Percentiles rank a stretch among this genome's conserved stretches.
Evolutionary conservation across 2,329 filamentous ascomycete species (phyloP).

Genomic region (Penicillium sclerotigenum): DNA sequence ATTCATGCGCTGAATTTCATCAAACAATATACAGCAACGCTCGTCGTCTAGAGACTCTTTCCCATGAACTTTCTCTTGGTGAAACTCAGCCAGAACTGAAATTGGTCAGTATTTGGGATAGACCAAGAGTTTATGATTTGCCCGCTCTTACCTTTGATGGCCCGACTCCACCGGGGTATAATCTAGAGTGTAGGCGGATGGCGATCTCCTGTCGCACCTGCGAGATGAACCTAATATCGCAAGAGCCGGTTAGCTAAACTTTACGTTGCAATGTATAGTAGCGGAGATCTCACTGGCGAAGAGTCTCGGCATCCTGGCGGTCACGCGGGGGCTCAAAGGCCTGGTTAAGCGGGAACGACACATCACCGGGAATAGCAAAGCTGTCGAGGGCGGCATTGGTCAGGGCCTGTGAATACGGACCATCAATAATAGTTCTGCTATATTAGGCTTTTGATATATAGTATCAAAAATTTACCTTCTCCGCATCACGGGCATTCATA

Average conservation of each 20-base stretch:
- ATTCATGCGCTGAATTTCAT: slow-evolving; percentile 28
- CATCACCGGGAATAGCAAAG: slow-evolving; percentile 92
- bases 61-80: slow-evolving; percentile 99
- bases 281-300: slow-evolving; percentile 67
- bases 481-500: slow-evolving; percentile 63
- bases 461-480: slow-evolving; percentile 52
- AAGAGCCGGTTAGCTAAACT: slow-evolving; percentile 1
- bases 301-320: slow-evolving; percentile 81
- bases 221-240: slow-evolving; percentile 55
- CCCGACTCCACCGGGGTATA: slow-evolving; percentile 73
- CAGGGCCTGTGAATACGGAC: slow-evolving; percentile 62
- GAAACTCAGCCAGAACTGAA: slow-evolving; percentile 97
- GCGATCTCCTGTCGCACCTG: slow-evolving; percentile 94
- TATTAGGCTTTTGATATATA: background rate
- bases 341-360: slow-evolving; percentile 90
- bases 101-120: slow-evolving; percentile 19
- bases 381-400: slow-evolving; percentile 90
- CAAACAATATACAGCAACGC: slow-evolving; percentile 25
- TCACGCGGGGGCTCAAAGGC: slow-evolving; percentile 88
- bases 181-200: slow-evolving; percentile 72
- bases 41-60: slow-evolving; percentile 66
- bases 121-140: background rate
- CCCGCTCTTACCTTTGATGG: slow-evolving; percentile 57
- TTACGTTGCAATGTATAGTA: background rate
- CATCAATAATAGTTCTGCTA: background rate